Evolutionary conservation across 805 yeast species (phyloP).

Genomic region (Candida ficus): DNA sequence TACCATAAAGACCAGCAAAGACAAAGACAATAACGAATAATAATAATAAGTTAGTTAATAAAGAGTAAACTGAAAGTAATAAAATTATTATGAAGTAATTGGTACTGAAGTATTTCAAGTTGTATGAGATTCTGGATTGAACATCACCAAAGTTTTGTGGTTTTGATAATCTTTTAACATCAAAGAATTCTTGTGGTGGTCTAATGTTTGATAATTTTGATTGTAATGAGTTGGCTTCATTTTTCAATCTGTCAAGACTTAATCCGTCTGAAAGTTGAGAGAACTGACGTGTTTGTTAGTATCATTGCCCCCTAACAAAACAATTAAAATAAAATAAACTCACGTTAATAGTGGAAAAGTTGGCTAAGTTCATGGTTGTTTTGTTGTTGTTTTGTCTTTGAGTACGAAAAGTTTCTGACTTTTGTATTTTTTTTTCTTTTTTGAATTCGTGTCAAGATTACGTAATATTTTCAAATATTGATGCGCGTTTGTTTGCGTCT

Average conservation of each 20-base stretch:
- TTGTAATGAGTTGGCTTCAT: slow-evolving; percentile 52
- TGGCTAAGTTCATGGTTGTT: slow-evolving; percentile 29
- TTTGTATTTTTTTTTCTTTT: no score
- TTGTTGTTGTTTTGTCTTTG: background rate
- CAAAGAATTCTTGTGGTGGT: slow-evolving; percentile 93
- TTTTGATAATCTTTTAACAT: slow-evolving; percentile 80
- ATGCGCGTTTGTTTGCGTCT: no score
- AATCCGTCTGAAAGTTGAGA: slow-evolving; percentile 42
- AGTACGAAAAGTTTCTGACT: no score
- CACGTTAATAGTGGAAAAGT: slow-evolving; percentile 36
- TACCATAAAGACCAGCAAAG: slow-evolving; percentile 70
- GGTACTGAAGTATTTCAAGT: slow-evolving; percentile 80
- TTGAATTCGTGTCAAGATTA: background rate
- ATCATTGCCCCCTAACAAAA: no score
- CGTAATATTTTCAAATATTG: no score
- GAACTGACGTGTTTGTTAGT: slow-evolving; percentile 23
- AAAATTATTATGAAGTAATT: slow-evolving; percentile 77
- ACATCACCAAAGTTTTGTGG: slow-evolving; percentile 87
- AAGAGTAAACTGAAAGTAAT: slow-evolving; percentile 73
- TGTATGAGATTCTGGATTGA: slow-evolving; percentile 84
- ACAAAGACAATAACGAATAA: slow-evolving; percentile 78
- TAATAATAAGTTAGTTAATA: slow-evolving; percentile 78
- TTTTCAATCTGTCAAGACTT: slow-evolving; percentile 43
- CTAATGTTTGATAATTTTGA: slow-evolving; percentile 64
- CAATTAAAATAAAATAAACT: slow-evolving; percentile 16